Evolutionary conservation across 305 asterid genomes (phyloP), one percentile per base, ranked within the genome.

Genomic region (Andrographis paniculata): DNA sequence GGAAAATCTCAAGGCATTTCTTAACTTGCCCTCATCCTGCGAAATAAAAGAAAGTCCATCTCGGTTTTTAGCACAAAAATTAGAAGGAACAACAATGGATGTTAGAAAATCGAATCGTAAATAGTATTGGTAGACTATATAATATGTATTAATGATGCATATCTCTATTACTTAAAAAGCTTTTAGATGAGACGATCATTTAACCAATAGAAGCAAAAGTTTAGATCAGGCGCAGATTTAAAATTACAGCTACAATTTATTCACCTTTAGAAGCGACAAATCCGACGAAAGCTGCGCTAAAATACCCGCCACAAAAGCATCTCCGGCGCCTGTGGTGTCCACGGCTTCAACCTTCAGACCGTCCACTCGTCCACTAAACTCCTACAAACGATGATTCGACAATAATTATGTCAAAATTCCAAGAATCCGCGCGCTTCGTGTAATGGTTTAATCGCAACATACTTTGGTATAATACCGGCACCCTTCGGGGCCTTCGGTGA

Each of bases 401-500:
- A 24, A 24, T n/a, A n/a, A n/a, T n/a, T n/a, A n/a, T n/a, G n/a
- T n/a, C n/a, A n/a, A n/a, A n/a, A n/a, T n/a, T n/a, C n/a, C n/a
- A n/a, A n/a, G n/a, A n/a, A n/a, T n/a, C n/a, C n/a, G n/a, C n/a
- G n/a, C n/a, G 33, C 6, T 10, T 27, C 9, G 33, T 6, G 10
- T 27, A 6, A 27, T 27, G 33, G 6, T 27, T 27, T 27, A 56
- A 19, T 42, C 44, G 61, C 31, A 59, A 51, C 63, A 30, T 50
- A 87, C 99, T 94, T 91, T 91, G 51, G 99, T 81, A 69, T 87
- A 91, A 56, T 91, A 87, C 56, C 99, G 71, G 80, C 96, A 91
- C 54, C 99, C 99, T 43, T 73, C 94, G 14, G 96, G 61, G 33
- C 99, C 99, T 74, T 91, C 99, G 14, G 99, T 91, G 35, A 91